Base-by-base conservation (phyloP, 2,329 filamentous ascomycete genomes). In the Colletotrichum kahawae region DNA sequence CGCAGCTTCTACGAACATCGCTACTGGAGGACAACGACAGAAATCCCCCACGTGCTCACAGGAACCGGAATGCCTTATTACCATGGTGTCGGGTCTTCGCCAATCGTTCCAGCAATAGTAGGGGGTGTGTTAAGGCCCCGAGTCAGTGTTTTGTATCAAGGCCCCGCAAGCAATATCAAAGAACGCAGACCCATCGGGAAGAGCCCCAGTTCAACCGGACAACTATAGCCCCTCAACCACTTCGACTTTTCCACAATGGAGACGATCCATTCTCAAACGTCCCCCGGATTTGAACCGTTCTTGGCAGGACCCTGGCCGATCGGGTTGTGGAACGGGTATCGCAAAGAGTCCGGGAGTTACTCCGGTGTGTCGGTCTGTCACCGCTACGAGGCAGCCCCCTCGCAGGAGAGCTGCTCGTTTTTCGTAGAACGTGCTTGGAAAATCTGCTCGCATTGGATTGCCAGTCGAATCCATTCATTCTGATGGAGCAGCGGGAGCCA, bases 301-400 rank as follows among this genome's bases (percentile, higher is more conserved):
- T 70, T 70, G 66, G 71, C 57, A 74, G 33, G 27, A 59, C 66
- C 66, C 71, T 60, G 29, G 66, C 48, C 66, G 59, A 65, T 70
- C 59, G 36, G 59, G 27, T n/a, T 34, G 33, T 70, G 59, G 65
- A 70, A 31, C n/a, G 33, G n/a, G 16, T 24, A 38, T 9, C 31
- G 29, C 33, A 13, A 24, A 24, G 34, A 48, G 34, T 16, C 36
- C 21, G n/a, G 27, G 38, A 31, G 7, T 8, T 13, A 18, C 48
- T 64, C 43, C 34, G 33, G 21, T 34, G 57, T 48, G 48, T 70
- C 43, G 48, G 66, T 56, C 33, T 69, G 56, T 73, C 43, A 70
- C 71, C 71, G 66, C 66, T 51, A 27, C 33, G 10, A 60, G 9
- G 66, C 16, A 74, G 21, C 8, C 16, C n/a, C 29, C 29, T n/a